phyloP scores from a whole-genome alignment of 805 yeast species.

The Pichia ethanolica region DNA sequence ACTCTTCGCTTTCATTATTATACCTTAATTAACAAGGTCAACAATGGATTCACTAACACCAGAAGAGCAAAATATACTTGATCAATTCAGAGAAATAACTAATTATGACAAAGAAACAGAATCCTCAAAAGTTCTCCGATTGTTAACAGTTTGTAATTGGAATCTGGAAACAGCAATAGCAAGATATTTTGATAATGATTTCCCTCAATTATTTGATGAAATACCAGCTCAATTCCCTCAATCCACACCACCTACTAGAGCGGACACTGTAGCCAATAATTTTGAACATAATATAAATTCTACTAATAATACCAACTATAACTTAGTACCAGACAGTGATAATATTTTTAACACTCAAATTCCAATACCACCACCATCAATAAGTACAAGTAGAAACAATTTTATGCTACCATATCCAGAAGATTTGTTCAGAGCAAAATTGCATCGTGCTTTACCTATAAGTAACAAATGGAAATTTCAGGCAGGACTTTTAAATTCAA shows the following conservation, averaged over 20 bases:
- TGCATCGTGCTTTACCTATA: conserved; percentile 31
- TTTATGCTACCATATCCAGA: background rate
- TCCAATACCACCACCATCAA: no score
- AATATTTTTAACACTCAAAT: background rate
- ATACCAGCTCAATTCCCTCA: background rate
- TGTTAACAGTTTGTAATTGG: conserved; percentile 49
- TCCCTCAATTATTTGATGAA: conserved; percentile 27
- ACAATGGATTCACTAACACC: conserved; percentile 20
- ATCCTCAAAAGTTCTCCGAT: conserved; percentile 36
- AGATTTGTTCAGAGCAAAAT: conserved; percentile 24
- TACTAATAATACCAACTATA: background rate
- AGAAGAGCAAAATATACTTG: conserved; percentile 37
- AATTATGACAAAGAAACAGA: conserved; percentile 39
- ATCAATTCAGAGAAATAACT: conserved; percentile 45
- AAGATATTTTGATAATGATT: conserved; percentile 52
- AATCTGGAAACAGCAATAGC: conserved; percentile 55
- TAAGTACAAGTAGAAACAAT: background rate
- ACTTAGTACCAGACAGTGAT: background rate
- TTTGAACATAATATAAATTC: background rate
- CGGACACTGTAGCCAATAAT: background rate
- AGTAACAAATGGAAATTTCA: conserved; percentile 31
- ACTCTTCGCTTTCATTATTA: no score
- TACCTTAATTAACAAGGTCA: no score
- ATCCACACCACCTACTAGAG: background rate
- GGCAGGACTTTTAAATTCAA: conserved; percentile 19